phyloP scores from a whole-genome alignment of 495 filamentous ascomycete species.

The Talaromyces trachyspermus region DNA sequence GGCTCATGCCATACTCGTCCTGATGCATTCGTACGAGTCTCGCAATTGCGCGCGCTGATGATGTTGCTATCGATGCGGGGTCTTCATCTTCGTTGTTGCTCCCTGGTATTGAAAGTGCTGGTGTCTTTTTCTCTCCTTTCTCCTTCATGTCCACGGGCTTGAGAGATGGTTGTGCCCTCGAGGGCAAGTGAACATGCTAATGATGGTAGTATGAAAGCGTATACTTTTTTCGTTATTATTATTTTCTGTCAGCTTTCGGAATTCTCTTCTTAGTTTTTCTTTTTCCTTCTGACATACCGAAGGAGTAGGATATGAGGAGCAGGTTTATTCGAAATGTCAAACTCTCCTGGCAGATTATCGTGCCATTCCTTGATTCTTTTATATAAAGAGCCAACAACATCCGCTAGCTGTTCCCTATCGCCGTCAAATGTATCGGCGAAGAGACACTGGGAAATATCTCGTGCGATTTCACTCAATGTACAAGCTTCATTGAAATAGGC shows the following conservation, averaged over 20 bases:
- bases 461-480: conserved; percentile 32
- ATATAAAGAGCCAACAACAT: conserved; percentile 26
- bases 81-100: neutral
- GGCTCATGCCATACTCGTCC: conserved; percentile 30
- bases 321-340: conserved; percentile 16
- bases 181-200: conserved; percentile 33
- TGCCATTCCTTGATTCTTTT: conserved; percentile 28
- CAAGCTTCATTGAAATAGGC: conserved; percentile 35
- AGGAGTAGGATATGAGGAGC: conserved; percentile 35
- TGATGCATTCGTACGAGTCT: conserved; percentile 26
- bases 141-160: conserved; percentile 19
- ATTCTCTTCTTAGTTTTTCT: too few species aligned
- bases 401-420: conserved; percentile 12
- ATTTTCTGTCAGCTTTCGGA: too few species aligned
- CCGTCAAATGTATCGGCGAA: conserved; percentile 17
- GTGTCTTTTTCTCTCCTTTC: neutral
- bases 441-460: conserved; percentile 34
- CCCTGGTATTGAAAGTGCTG: neutral
- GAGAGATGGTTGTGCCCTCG: conserved; percentile 14
- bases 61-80: conserved; percentile 2
- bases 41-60: conserved; percentile 29
- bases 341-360: conserved; percentile 23
- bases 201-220: conserved; percentile 31
- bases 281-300: too few species aligned
- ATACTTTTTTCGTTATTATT: conserved; percentile 22